Conservation (phyloP, 2,329 filamentous ascomycete genomes). For the Trichoderma atrobrunneum region DNA sequence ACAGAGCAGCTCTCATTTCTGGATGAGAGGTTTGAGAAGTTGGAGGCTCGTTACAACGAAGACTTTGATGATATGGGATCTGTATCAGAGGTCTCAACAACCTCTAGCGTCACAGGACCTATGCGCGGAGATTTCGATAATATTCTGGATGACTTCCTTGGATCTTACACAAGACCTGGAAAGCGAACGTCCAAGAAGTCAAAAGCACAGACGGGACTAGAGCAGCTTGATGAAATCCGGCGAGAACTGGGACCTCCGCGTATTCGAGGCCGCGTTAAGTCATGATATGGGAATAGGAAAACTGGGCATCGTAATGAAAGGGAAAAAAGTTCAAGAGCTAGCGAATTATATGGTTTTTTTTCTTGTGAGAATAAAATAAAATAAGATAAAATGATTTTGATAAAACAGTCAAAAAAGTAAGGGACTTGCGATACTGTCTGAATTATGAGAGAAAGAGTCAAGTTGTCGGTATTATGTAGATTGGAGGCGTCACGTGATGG, state of each 20-base stretch:
- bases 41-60: slow-evolving; percentile 72
- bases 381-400: neutral
- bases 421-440: neutral
- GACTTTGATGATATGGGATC: slow-evolving; percentile 52
- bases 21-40: slow-evolving; percentile 86
- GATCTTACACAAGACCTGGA: slow-evolving; percentile 65
- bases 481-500: slow-evolving; percentile 15
- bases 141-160: slow-evolving; percentile 92
- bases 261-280: slow-evolving; percentile 40
- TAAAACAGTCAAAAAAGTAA: neutral
- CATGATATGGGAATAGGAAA: neutral
- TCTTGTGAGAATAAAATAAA: neutral
- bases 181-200: slow-evolving; percentile 78
- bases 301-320: neutral
- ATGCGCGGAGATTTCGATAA: slow-evolving; percentile 77
- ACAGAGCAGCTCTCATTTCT: slow-evolving; percentile 84
- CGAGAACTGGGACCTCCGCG: slow-evolving; percentile 74
- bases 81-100: slow-evolving; percentile 59
- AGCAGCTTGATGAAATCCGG: slow-evolving; percentile 88
- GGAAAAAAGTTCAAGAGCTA: neutral
- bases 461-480: neutral
- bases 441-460: neutral
- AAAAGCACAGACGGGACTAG: slow-evolving; percentile 74
- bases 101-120: slow-evolving; percentile 66
- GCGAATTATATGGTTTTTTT: neutral